phyloP scores from a whole-genome alignment of 768 basidiomycete genomes.

The Boletus coccyginus region DNA sequence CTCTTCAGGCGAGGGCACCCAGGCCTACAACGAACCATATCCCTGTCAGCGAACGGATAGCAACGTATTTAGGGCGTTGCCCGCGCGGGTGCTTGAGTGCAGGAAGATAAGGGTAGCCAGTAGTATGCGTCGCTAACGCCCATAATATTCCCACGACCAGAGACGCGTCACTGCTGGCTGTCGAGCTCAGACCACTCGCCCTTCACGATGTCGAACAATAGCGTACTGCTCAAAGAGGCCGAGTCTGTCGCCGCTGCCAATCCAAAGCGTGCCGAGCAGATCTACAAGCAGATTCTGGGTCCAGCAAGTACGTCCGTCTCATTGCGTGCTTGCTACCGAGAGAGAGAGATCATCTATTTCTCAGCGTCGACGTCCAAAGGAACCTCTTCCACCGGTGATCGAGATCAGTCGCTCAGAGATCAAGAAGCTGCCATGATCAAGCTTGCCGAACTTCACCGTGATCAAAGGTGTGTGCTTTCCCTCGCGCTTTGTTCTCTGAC shows the following conservation, averaged over 20 bases:
- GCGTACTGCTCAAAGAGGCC: conserved; percentile 44
- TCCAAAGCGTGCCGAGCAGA: conserved; percentile 60
- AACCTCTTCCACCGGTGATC: conserved; percentile 36
- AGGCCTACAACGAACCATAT: too few relatives aligned
- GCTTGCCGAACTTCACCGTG: conserved; percentile 83
- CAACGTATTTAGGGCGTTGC: too few relatives aligned
- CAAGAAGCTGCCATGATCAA: conserved; percentile 85
- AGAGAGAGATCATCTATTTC: not conserved
- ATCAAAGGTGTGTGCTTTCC: conserved; percentile 61
- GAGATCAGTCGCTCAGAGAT: conserved; percentile 62
- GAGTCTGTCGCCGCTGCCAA: conserved; percentile 42
- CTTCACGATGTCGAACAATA: conserved; percentile 24
- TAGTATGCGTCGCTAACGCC: too few relatives aligned
- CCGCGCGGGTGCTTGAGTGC: too few relatives aligned
- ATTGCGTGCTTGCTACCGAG: not conserved
- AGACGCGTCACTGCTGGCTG: conserved; percentile 24
- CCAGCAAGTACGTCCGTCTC: conserved; percentile 31
- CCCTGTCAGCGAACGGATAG: too few relatives aligned
- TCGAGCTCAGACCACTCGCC: not conserved
- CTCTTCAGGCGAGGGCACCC: too few relatives aligned
- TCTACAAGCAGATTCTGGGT: conserved; percentile 71
- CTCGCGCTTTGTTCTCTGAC: not conserved
- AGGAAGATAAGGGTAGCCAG: too few relatives aligned
- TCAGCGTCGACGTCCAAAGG: conserved; percentile 35
- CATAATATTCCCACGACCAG: conserved; percentile 19